Conservation (phyloP, 345 rosid species). For the Gossypium anomalum region DNA sequence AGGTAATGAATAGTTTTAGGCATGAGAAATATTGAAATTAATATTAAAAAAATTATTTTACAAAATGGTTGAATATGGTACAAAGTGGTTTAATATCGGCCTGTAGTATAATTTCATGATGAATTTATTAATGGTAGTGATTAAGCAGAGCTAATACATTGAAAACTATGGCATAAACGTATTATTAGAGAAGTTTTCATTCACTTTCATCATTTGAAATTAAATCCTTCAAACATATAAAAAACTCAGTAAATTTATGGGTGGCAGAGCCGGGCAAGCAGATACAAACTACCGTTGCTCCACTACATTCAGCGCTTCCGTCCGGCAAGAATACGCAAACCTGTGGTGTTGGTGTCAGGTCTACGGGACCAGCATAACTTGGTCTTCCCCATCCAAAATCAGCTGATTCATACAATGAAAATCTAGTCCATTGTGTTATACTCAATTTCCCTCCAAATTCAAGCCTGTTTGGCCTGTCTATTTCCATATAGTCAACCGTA, state of each 20-base stretch:
- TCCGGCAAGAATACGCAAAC: conserved; percentile 81
- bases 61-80: too few species aligned
- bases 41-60: too few species aligned
- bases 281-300: conserved; percentile 63
- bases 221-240: conserved; percentile 34
- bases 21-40: fast-evolving
- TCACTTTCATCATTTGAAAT: neutral
- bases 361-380: conserved; percentile 74
- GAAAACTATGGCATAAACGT: neutral
- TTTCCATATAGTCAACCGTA: conserved; percentile 60
- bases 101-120: too few species aligned
- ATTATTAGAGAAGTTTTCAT: neutral
- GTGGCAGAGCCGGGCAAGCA: conserved; percentile 75
- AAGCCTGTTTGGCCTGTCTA: conserved; percentile 61
- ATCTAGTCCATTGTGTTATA: conserved; percentile 91
- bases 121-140: too few species aligned
- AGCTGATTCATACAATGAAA: conserved; percentile 69
- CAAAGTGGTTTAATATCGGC: too few species aligned
- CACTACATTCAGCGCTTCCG: conserved; percentile 48
- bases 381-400: conserved; percentile 95
- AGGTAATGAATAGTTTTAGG: too few species aligned
- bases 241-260: conserved; percentile 37
- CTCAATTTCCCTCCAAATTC: conserved; percentile 89
- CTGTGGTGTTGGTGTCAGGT: conserved; percentile 88
- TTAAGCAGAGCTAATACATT: neutral